A percentile compares a stretch with the other conserved stretches of the same genome.
These are phyloP conservation scores for Eimeria acervulina DNA, from an alignment of 169 alveolate species.

Conservation along the genomic window DNA sequence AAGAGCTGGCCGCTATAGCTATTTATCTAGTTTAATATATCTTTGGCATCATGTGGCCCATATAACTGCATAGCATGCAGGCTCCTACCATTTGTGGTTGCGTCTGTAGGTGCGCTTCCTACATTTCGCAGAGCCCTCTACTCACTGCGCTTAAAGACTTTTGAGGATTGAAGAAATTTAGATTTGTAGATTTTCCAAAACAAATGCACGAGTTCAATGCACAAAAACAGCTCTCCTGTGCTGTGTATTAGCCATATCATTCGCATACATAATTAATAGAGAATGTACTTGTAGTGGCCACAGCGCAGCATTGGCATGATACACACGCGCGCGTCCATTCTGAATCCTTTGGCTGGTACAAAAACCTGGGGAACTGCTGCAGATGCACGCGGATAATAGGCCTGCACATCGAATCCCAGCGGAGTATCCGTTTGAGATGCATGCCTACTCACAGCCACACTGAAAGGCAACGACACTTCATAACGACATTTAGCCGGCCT, in stretches of 20 bases:
- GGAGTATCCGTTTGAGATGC: background rate
- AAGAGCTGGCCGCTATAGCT: too few species aligned
- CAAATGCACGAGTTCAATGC: background rate
- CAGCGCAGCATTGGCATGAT: background rate
- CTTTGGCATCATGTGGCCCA: too few species aligned
- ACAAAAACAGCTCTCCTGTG: background rate
- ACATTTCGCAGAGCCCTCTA: too few species aligned
- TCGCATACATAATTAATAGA: background rate
- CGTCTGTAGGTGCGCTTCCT: too few species aligned
- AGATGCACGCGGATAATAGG: too few species aligned
- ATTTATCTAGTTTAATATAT: too few species aligned
- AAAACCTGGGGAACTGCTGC: background rate
- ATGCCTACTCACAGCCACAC: background rate
- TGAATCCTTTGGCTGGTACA: background rate
- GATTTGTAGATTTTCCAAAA: too few species aligned
- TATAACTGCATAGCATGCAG: too few species aligned
- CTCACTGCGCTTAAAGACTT: too few species aligned
- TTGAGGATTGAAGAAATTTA: too few species aligned
- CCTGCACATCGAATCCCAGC: too few species aligned
- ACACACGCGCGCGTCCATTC: background rate
- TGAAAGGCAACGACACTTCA: background rate
- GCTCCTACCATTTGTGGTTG: too few species aligned
- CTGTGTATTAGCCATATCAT: background rate
- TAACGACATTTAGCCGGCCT: background rate
- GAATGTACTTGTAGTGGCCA: background rate